Evolutionary conservation across 805 yeast genomes (phyloP), one percentile per base, ranked within the genome.

Genomic region (Saccharomycopsis synnaedendra): DNA sequence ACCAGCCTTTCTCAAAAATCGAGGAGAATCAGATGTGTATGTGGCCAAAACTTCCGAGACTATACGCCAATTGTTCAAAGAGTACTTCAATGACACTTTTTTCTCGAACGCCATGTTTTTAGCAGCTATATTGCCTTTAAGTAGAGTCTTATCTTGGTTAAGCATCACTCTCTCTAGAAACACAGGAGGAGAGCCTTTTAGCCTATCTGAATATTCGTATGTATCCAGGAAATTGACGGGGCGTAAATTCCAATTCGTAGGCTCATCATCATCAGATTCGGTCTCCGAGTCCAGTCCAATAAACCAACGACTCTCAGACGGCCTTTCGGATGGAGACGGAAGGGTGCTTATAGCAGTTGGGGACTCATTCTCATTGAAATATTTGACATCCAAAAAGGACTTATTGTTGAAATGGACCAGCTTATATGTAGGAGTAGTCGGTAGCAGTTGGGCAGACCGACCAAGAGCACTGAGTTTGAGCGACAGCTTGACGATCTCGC

Each of bases 401-500:
- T 70, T 75, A 40, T 76, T 71, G 43, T 84, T 88, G 60, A 87
- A 87, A 68, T 86, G 96, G 5, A 87, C 96, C 60, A 76, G 83
- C 58, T 80, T 81, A 55, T 77, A 74, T 3, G 78, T 74, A 19
- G 84, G 88, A 6, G 74, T 69, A 1, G 71, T 57, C 1, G 81
- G 81, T 49, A 74, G 59, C 1, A 79, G 74, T 54, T 61, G 66
- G 9, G 70, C 61, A 33, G 59, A 45, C n/a, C 48, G 51, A 19
- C 59, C 61, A n/a, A 68, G 61, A 7, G 69, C 56, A 19, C 63
- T 56, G 45, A 69, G 45, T 58, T 81, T 82, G 48, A 86, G 68
- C 9, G 85, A 80, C 2, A 89, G 77, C 59, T 85, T 85, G 41
- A 86, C 82, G 41, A 84, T 66, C 59, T 87, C 96, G n/a, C 95